These are phyloP conservation scores for Phytophthora citrophthora DNA, from an alignment of 352 stramenopile species.

Conservation along the genomic window DNA sequence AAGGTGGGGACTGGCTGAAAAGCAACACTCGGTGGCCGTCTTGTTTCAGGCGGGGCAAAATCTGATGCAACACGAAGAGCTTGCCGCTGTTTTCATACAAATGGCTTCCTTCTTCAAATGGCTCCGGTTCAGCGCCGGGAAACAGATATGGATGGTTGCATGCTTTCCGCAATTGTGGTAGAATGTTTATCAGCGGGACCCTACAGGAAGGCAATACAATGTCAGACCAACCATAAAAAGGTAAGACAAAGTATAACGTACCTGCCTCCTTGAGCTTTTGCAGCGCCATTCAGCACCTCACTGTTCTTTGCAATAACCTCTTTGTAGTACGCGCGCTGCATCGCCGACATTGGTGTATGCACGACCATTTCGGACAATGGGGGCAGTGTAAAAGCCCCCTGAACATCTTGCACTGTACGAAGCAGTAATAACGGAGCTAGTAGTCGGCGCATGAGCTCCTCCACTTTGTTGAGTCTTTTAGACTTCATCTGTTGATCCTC, in stretches of 20 bases:
- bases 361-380: constrained; percentile 81
- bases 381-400: constrained; percentile 70
- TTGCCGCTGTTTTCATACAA: constrained; percentile 84
- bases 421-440: constrained; percentile 68
- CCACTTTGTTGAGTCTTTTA: constrained; percentile 31
- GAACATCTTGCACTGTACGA: constrained; percentile 72
- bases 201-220: constrained; percentile 27
- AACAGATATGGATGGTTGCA: constrained; percentile 95
- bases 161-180: constrained; percentile 92
- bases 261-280: constrained; percentile 35
- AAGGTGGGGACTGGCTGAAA: constrained; percentile 79
- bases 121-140: constrained; percentile 70
- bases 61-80: constrained; percentile 86
- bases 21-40: constrained; percentile 87
- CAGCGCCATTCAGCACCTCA: constrained; percentile 54
- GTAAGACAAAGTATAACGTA: constrained; percentile 2
- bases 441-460: constrained; percentile 64
- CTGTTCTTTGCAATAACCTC: constrained; percentile 75
- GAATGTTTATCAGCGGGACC: constrained; percentile 96
- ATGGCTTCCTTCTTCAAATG: constrained; percentile 75
- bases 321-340: constrained; percentile 87
- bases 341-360: constrained; percentile 74
- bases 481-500: constrained; percentile 27
- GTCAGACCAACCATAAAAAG: constrained; percentile 7
- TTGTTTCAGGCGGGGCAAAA: constrained; percentile 77